phyloP scores from a whole-genome alignment of 345 rosid species.

The Citrus mangshanensis region DNA sequence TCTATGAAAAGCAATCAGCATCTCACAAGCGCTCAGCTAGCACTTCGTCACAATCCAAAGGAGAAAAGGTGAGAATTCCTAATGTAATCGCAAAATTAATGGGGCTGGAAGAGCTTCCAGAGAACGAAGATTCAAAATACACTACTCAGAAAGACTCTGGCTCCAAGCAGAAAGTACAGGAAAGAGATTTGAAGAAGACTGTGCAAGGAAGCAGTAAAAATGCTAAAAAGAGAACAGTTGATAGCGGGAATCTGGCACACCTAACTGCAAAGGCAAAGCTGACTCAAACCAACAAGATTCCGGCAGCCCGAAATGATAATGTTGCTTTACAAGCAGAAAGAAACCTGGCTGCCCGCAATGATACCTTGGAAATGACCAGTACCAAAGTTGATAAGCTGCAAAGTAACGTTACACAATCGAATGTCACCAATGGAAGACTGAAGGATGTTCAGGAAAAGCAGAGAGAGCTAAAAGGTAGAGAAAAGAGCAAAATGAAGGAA shows the following conservation, averaged over 20 bases:
- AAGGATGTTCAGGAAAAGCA: conserved; percentile 31
- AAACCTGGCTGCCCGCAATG: conserved; percentile 15
- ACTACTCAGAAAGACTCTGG: conserved; percentile 20
- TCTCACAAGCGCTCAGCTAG: conserved; percentile 42
- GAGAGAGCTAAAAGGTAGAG: conserved; percentile 33
- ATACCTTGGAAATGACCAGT: conserved; percentile 18
- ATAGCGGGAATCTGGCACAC: conserved; percentile 22
- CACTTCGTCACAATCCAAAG: conserved; percentile 33
- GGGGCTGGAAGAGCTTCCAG: conserved; percentile 76
- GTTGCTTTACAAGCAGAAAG: conserved; percentile 22
- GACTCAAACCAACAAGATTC: conserved; percentile 27
- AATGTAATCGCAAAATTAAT: conserved; percentile 83
- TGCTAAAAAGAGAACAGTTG: conserved; percentile 25
- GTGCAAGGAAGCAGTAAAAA: conserved; percentile 23
- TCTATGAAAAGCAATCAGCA: conserved; percentile 27
- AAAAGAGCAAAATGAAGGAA: conserved; percentile 24
- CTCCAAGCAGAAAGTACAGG: conserved; percentile 24
- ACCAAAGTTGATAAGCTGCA: conserved; percentile 30
- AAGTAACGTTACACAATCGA: conserved; percentile 16
- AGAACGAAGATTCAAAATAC: conserved; percentile 36
- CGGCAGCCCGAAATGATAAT: conserved; percentile 20
- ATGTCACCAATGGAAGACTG: conserved; percentile 18
- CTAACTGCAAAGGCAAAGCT: conserved; percentile 27
- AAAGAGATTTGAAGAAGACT: conserved; percentile 15
- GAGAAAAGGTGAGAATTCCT: conserved; percentile 68